Evolutionary conservation across 75 land plant species (phyloP), one percentile per base, ranked within the genome.

Genomic region (Ceratopteris richardii): DNA sequence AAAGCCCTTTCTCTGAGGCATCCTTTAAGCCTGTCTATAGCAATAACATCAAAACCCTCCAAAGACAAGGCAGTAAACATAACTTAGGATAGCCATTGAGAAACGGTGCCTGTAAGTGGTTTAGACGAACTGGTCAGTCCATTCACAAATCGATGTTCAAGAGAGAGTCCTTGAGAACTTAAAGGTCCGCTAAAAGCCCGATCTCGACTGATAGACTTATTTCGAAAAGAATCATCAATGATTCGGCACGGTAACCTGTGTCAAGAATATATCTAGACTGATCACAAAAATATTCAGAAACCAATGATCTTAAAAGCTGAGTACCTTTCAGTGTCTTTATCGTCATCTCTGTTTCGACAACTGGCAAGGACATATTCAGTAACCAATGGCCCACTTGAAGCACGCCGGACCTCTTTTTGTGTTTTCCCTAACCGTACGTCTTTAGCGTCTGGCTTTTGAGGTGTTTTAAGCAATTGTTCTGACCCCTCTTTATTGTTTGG

Each of bases 321-420:
- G n/a, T 63, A 80, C 87, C 83, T 80, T 26, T 63, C 73, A 17
- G 46, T 56, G 44, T 74, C 74, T 50, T 63, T 65, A 36, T 12
- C 51, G 25, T 20, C 28, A 6, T 56, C 51, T 31, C 29, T 24
- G 9, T 52, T 43, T 57, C 72, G 70, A 36, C 59, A 56, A 51
- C 69, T 58, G 20, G 76, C 59, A 51, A 65, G 61, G 30, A 69
- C 74, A 60, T 68, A 74, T 2, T 86, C 90, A 1, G 69, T 71
- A 30, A 75, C 4, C 43, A 82, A 67, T 10, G 86, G 72, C 29
- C 90, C 90, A 64, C 90, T 86, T 5, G 57, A 71, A 39, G 58
- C 67, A 40, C 51, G 73, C 31, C 66, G 74, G n/a, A 58, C 11
- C 9, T 61, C 58, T 18, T 37, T 2, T 37, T 19, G 22, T 9